These are phyloP conservation scores for Fusarium abutilonis DNA, from an alignment of 2,329 filamentous ascomycete genomes.

Conservation along the genomic window DNA sequence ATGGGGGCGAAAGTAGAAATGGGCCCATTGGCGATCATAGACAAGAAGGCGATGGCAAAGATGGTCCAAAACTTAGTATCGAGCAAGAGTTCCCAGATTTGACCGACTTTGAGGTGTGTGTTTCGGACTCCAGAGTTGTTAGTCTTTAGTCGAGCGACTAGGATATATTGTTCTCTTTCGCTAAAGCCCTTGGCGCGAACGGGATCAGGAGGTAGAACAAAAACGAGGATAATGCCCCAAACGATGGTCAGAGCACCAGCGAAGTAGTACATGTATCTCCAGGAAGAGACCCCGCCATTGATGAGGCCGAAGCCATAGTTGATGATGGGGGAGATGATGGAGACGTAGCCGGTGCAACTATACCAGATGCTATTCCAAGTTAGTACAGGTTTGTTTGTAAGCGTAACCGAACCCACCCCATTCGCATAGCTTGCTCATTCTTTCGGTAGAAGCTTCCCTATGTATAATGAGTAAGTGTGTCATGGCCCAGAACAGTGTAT, in stretches of 20 bases:
- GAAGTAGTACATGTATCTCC: constrained; percentile 43
- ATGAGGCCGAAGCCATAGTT: constrained; percentile 60
- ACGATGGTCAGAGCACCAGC: constrained; percentile 52
- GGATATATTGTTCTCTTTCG: constrained; percentile 44
- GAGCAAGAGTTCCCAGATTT: constrained; percentile 51
- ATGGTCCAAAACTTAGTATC: constrained; percentile 53
- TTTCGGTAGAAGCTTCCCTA: constrained; percentile 54
- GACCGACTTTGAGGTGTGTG: constrained; percentile 56
- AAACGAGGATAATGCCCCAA: constrained; percentile 52
- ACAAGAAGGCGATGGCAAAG: constrained; percentile 51
- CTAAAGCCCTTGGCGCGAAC: constrained; percentile 49
- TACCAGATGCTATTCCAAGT: constrained; percentile 49
- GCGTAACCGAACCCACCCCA: constrained; percentile 37
- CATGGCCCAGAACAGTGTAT: not conserved
- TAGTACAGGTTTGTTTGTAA: not conserved
- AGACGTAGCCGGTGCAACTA: constrained; percentile 56
- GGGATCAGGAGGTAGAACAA: constrained; percentile 54
- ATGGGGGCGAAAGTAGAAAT: constrained; percentile 58
- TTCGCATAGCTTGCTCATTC: constrained; percentile 53
- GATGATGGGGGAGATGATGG: constrained; percentile 57
- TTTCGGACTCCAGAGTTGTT: constrained; percentile 55
- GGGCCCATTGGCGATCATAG: constrained; percentile 56
- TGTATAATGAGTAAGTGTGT: not conserved
- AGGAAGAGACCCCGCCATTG: constrained; percentile 49
- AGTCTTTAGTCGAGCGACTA: constrained; percentile 43